These are phyloP conservation scores for Stylonectria norvegica DNA, from an alignment of 2,329 filamentous ascomycete genomes.

Conservation along the genomic window DNA sequence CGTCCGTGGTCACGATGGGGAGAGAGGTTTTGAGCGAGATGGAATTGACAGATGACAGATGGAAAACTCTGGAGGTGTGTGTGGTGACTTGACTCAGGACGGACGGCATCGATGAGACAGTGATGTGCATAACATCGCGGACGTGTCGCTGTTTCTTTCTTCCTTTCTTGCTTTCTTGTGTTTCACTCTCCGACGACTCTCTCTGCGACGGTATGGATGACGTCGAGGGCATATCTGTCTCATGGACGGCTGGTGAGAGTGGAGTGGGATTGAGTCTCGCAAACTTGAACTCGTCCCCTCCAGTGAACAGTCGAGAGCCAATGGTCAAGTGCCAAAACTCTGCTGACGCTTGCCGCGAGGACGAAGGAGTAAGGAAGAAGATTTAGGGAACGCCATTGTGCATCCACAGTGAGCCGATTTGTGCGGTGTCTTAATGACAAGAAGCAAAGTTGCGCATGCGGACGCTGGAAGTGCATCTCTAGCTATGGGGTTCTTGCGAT, in stretches of 20 bases:
- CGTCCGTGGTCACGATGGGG: conserved; percentile 2
- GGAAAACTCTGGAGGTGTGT: too few relatives aligned
- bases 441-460: conserved; percentile 6
- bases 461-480: not conserved
- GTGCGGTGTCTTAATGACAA: not conserved
- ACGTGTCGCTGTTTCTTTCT: conserved; percentile 1
- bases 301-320: too few relatives aligned
- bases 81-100: conserved; percentile 4
- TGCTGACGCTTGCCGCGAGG: too few relatives aligned
- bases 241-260: too few relatives aligned
- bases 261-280: not conserved
- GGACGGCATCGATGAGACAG: not conserved
- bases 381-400: not conserved
- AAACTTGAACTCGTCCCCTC: not conserved
- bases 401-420: conserved; percentile 1
- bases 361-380: too few relatives aligned
- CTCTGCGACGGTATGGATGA: not conserved
- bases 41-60: too few relatives aligned
- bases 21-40: too few relatives aligned
- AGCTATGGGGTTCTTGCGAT: not conserved
- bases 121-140: conserved; percentile 6
- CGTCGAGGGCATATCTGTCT: not conserved
- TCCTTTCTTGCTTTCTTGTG: conserved; percentile 3
- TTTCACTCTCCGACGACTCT: too few relatives aligned
- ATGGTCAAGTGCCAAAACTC: too few relatives aligned